Evolutionary conservation across 1,284 basidiomycete species (phyloP), one percentile per base, ranked within the genome.

Genomic region (Rhizopogon hawkerae): DNA sequence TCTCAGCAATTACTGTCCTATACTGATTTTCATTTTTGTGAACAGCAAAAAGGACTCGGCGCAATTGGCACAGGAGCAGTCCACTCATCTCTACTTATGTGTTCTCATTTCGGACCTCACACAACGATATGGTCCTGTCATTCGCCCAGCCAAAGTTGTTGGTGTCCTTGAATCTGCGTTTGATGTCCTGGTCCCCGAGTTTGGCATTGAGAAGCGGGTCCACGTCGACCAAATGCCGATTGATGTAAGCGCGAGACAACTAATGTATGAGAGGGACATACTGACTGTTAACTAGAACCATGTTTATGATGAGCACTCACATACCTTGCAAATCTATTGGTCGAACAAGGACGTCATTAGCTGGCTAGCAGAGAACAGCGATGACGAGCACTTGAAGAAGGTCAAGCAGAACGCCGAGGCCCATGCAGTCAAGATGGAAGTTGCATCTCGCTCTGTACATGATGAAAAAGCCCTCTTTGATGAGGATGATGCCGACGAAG

Each of bases 191-290:
- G 78, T 93, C 41, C 89, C 92, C 43, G 93, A 96, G 63, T 95
- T 96, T 61, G 89, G 91, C 42, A 94, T 98, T 59, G 96, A 98
- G 74, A 98, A 98, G 77, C 81, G 95, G 42, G 92, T 98, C 2
- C 95, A 98, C 61, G 89, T 95, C 42, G 96, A 98, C 67, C 93
- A 98, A 70, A 96, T 99, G 85, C 95, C 96, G 13, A 90, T 95
- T 49, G 90, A 94, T 57, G 89, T 91, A 62, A 68, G 84, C 9
- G 16, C 67, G 24, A 11, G 3, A 13, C 31, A 16, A 16, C 47
- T 38, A 13, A 33, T n/a, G 1, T 14, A 46, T 36, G 5, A 29
- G 34, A 39, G 8, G 2, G 7, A 3, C n/a, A 13, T 3, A 39
- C 54, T 53, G 48, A 57, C 46, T 57, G 11, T 44, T 29, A 41